Conservation (phyloP, 306 rosid genomes). For the Citrullus amarus region DNA sequence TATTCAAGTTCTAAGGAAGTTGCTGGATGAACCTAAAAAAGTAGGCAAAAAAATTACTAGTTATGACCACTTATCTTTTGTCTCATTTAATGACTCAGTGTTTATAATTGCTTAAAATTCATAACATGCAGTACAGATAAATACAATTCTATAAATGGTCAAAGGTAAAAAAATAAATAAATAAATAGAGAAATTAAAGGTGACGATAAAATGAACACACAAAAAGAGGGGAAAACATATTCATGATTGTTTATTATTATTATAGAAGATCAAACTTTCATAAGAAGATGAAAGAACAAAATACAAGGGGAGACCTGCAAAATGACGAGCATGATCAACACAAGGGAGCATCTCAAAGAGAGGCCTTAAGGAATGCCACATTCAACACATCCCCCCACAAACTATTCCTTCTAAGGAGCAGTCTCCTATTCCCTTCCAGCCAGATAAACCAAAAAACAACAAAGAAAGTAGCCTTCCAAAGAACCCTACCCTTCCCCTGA, state of each 20-base stretch:
- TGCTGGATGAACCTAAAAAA: neutral
- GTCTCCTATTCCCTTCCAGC: neutral
- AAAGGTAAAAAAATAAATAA: neutral
- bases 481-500: neutral
- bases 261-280: neutral
- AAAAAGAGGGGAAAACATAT: neutral
- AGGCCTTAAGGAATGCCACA: neutral
- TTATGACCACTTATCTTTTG: neutral
- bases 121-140: neutral
- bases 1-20: neutral
- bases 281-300: neutral
- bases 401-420: neutral
- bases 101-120: neutral
- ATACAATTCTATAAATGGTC: neutral
- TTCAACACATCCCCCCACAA: neutral
- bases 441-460: neutral
- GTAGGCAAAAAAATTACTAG: neutral
- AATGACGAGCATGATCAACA: neutral
- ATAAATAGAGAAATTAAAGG: neutral
- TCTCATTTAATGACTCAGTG: neutral
- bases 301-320: neutral
- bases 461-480: neutral
- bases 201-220: neutral
- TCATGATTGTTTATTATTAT: neutral
- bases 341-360: neutral